These are phyloP conservation scores for Fusarium coffeatum DNA, from an alignment of 2,329 filamentous ascomycete genomes.

Conservation along the genomic window DNA sequence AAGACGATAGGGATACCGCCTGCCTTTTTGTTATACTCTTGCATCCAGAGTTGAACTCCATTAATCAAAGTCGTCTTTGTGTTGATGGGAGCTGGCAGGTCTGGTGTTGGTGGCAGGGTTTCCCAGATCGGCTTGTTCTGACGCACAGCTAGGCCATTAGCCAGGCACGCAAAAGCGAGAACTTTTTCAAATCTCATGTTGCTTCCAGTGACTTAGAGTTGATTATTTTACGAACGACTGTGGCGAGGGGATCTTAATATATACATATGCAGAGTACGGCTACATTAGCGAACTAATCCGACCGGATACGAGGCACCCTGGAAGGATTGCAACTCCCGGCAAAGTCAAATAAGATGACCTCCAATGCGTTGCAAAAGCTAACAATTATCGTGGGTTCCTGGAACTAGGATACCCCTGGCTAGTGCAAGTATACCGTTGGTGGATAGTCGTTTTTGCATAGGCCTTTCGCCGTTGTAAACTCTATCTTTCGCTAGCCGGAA, in stretches of 20 bases:
- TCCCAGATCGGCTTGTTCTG: constrained; percentile 47
- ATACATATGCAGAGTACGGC: constrained; percentile 11
- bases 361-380: background rate
- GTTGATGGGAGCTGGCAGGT: constrained; percentile 51
- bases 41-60: constrained; percentile 55
- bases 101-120: constrained; percentile 54
- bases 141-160: constrained; percentile 42
- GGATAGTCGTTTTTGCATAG: constrained; percentile 2
- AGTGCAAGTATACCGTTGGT: background rate
- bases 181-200: constrained; percentile 18
- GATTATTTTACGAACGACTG: background rate
- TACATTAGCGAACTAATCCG: background rate
- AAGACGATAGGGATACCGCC: constrained; percentile 53
- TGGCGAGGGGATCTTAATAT: background rate
- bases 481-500: constrained; percentile 18
- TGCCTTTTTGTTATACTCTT: constrained; percentile 54
- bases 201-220: background rate
- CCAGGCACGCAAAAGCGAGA: constrained; percentile 16
- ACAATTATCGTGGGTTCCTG: background rate
- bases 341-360: background rate
- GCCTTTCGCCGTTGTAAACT: constrained; percentile 16
- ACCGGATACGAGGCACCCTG: constrained; percentile 13
- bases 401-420: constrained; percentile 9
- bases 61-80: constrained; percentile 49
- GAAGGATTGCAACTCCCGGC: background rate